phyloP scores from a whole-genome alignment of 805 yeast species.

The Maudiozyma pseudohumilis region DNA sequence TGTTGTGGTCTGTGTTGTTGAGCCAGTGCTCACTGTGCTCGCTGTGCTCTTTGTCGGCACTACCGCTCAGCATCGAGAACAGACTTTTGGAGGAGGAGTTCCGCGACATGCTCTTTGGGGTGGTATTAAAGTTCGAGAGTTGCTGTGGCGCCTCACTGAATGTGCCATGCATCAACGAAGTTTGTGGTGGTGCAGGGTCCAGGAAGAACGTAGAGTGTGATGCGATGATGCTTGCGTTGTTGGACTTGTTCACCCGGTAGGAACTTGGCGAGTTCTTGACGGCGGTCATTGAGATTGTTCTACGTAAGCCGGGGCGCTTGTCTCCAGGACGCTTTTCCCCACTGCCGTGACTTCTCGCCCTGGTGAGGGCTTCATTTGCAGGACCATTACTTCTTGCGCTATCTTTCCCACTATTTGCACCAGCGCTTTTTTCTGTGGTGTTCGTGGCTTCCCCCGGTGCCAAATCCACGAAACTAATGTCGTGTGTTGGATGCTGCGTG shows the following conservation, averaged over 20 bases:
- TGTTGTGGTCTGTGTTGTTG: too few relatives aligned
- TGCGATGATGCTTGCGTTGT: conserved; percentile 6
- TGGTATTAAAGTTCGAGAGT: conserved; percentile 20
- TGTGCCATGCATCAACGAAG: conserved; percentile 27
- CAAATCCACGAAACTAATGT: too few relatives aligned
- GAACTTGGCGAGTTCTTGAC: conserved; percentile 2
- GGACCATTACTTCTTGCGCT: too few relatives aligned
- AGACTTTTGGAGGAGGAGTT: conserved; percentile 9
- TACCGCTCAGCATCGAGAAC: background rate
- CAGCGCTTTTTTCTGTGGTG: background rate
- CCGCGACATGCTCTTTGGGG: conserved; percentile 24
- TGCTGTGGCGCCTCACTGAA: conserved; percentile 26
- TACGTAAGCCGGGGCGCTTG: conserved; percentile 18
- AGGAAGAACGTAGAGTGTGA: conserved; percentile 24
- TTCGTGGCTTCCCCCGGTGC: background rate
- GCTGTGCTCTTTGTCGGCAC: too few relatives aligned
- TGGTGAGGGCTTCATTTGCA: background rate
- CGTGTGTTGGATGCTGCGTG: too few relatives aligned
- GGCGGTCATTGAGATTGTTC: conserved; percentile 18
- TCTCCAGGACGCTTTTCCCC: background rate
- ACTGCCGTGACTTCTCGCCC: too few relatives aligned
- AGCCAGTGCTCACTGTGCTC: too few relatives aligned
- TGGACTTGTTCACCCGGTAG: conserved; percentile 2
- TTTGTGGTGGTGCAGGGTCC: conserved; percentile 24
- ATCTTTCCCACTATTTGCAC: background rate